Evolutionary conservation across 805 yeast species (phyloP).

Genomic region (Candida silvicultrix): DNA sequence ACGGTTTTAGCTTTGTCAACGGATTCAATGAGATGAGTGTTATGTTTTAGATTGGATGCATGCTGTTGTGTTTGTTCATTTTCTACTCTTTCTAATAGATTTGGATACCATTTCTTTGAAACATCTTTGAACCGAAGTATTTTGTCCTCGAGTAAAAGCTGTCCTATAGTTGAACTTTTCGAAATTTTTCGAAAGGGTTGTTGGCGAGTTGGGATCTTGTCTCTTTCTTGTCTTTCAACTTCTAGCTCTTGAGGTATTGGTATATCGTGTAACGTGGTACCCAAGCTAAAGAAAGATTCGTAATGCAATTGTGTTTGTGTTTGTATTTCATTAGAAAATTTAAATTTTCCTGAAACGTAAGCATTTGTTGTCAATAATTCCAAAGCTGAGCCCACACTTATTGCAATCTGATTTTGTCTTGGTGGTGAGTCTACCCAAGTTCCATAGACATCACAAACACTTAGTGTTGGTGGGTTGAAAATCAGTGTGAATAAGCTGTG

Average conservation of each 20-base stretch:
- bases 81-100: neutral
- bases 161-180: neutral
- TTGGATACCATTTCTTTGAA: neutral
- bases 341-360: conserved; percentile 33
- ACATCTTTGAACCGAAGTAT: neutral
- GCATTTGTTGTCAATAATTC: conserved; percentile 39
- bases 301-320: conserved; percentile 17
- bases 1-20: neutral
- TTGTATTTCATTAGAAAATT: conserved; percentile 14
- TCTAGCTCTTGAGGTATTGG: conserved; percentile 26
- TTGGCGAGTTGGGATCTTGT: conserved; percentile 13
- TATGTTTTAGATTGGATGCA: neutral
- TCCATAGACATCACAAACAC: conserved; percentile 38
- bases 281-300: conserved; percentile 35
- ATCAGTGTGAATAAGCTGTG: conserved; percentile 25
- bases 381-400: conserved; percentile 37
- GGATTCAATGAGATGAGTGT: neutral
- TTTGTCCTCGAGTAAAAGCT: neutral
- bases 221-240: conserved; percentile 28
- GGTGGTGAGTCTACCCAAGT: conserved; percentile 34
- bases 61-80: neutral
- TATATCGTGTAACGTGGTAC: conserved; percentile 25
- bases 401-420: conserved; percentile 29
- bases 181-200: neutral
- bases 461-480: conserved; percentile 32